Evolutionary conservation across 768 basidiomycete species (phyloP).

Genomic region (Gloeopeniophorella convolvens): DNA sequence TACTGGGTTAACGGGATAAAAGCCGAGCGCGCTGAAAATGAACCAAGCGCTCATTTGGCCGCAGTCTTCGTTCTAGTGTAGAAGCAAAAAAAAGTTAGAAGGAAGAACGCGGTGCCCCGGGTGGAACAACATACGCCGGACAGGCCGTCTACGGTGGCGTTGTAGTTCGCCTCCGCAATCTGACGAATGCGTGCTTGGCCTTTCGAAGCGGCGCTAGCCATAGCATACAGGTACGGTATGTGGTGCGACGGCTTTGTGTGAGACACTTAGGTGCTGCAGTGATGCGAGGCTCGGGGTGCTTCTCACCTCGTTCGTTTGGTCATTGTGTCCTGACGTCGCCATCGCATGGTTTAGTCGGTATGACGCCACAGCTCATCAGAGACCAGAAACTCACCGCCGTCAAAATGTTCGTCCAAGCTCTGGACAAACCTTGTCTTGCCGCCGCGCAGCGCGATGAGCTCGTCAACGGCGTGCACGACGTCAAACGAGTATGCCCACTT

Average conservation of each 20-base stretch:
- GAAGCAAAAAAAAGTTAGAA: neutral
- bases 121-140: slow-evolving; percentile 49
- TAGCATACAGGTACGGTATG: slow-evolving; percentile 75
- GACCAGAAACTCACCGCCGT: slow-evolving; percentile 33
- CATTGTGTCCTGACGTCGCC: slow-evolving; percentile 59
- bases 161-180: slow-evolving; percentile 60
- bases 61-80: slow-evolving; percentile 73
- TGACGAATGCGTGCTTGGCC: slow-evolving; percentile 65
- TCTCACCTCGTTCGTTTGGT: slow-evolving; percentile 72
- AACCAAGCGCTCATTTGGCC: slow-evolving; percentile 92
- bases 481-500: slow-evolving; percentile 76
- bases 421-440: slow-evolving; percentile 58
- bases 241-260: slow-evolving; percentile 67
- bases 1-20: slow-evolving; percentile 81
- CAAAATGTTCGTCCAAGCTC: slow-evolving; percentile 55
- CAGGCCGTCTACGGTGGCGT: slow-evolving; percentile 59
- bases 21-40: slow-evolving; percentile 74
- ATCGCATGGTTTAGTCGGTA: neutral
- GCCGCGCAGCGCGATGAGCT: slow-evolving; percentile 55
- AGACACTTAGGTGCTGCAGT: neutral
- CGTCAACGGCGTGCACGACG: slow-evolving; percentile 64
- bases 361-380: neutral
- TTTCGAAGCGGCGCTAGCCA: slow-evolving; percentile 65
- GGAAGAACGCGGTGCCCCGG: neutral
- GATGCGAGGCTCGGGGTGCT: neutral